These are phyloP conservation scores for Aspergillus felis DNA, from an alignment of 2,329 filamentous ascomycete species.

Conservation along the genomic window DNA sequence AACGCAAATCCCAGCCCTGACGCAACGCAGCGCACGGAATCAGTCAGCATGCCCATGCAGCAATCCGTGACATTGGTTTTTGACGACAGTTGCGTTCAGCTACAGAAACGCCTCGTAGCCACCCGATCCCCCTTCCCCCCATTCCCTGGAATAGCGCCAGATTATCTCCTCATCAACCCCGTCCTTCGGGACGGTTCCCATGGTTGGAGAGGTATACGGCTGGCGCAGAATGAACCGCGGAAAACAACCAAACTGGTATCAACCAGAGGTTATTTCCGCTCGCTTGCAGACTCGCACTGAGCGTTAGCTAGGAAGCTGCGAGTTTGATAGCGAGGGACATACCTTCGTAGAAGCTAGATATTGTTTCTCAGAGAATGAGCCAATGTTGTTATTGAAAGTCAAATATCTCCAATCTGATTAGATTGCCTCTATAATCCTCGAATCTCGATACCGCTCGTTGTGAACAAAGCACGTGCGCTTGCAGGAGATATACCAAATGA, in stretches of 20 bases:
- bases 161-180: constrained; percentile 72
- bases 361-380: neutral
- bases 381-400: neutral
- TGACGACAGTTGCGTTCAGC: neutral
- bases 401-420: neutral
- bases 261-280: constrained; percentile 24
- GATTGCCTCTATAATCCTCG: neutral
- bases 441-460: neutral
- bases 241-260: constrained; percentile 13
- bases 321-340: constrained; percentile 44
- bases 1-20: neutral
- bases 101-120: neutral
- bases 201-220: constrained; percentile 88
- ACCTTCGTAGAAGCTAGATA: neutral
- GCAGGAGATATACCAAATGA: neutral
- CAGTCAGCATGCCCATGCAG: neutral
- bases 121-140: neutral
- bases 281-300: constrained; percentile 42
- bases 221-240: constrained; percentile 71
- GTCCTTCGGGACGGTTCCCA: constrained; percentile 32
- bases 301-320: constrained; percentile 29
- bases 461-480: neutral
- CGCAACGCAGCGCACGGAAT: neutral
- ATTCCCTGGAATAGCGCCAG: constrained; percentile 54
- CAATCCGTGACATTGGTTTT: neutral